Base-by-base conservation (phyloP, 768 basidiomycete species). In the Amanita thiersii region DNA sequence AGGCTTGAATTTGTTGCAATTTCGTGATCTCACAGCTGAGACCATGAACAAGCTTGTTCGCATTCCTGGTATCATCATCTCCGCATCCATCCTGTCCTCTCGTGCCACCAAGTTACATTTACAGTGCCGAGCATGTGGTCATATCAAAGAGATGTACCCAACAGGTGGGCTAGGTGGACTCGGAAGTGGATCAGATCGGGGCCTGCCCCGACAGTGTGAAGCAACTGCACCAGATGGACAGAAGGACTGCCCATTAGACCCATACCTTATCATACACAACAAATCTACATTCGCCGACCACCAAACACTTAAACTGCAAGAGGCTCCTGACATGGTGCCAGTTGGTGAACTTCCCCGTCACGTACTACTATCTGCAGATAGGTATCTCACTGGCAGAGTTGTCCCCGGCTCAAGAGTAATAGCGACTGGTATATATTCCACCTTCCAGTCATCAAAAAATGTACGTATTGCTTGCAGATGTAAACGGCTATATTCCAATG, bases 261-360 rank as follows among this genome's bases (percentile, higher is more conserved):
- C 96, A 1, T 99, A 93, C 63, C 72, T 91, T 39, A 93, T 99
- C 56, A 69, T 97, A 11, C 96, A 99, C 60, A 84, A 90, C 26
- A 88, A 90, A 62, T 98, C 90, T 23, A 71, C 77, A 4, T 99
- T 98, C 56, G 84, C 92, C 5, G 96, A 99, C 56, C 92, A 96
- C 51, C 96, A 99, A 62, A 86, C 79, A 8, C 72, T 99, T 52
- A 99, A 99, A 59, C 75, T 99, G 9, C 96, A 99, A 61, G 96
- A 99, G 61, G 93, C 94, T 12, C 96, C 96, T 0, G 96, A 99
- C 59, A 96, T 97, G 90, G 96, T 99, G 1, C 96, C 96, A 0
- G 93, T 98, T 18, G 96, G 96, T 72, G 96, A 99, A 56, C 69
- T 99, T 30, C 96, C 96, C 6, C 66, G 93, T 37, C 96, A 98